Evolutionary conservation across 176 grass and related monocot genomes (phyloP).

Genomic region (Paspalum vaginatum): DNA sequence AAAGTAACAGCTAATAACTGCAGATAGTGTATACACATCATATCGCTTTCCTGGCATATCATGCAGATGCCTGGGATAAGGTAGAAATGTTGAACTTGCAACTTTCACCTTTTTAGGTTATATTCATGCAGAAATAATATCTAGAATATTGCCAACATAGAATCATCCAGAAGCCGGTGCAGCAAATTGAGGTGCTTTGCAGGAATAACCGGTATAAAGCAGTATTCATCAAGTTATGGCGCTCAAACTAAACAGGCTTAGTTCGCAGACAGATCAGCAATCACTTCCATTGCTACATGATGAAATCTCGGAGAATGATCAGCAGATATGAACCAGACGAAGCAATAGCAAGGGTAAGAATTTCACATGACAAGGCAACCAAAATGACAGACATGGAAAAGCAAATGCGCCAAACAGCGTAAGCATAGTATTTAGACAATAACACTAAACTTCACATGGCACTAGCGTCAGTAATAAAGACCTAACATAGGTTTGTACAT

Average conservation of each 20-base stretch:
- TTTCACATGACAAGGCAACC: slow-evolving; percentile 8
- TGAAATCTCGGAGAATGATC: slow-evolving; percentile 16
- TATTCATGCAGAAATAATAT: neutral
- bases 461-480: slow-evolving; percentile 22
- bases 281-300: slow-evolving; percentile 7
- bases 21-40: neutral
- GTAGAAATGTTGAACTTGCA: slow-evolving; percentile 13
- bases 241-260: slow-evolving; percentile 26
- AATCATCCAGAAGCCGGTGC: slow-evolving; percentile 20
- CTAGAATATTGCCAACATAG: neutral
- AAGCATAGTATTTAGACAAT: neutral
- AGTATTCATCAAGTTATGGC: slow-evolving; percentile 3
- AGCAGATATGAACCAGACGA: neutral
- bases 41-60: slow-evolving; percentile 2
- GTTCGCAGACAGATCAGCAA: slow-evolving; percentile 5
- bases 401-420: neutral
- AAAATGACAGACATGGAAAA: neutral
- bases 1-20: slow-evolving; percentile 21
- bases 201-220: slow-evolving; percentile 7
- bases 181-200: slow-evolving; percentile 9
- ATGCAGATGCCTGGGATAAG: neutral
- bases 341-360: slow-evolving; percentile 1
- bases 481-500: slow-evolving; percentile 6
- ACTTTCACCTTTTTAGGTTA: slow-evolving; percentile 15
- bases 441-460: neutral